These are phyloP conservation scores for Phascolomyces articulosus DNA, from an alignment of 371 early-diverging fungal species.

Conservation along the genomic window DNA sequence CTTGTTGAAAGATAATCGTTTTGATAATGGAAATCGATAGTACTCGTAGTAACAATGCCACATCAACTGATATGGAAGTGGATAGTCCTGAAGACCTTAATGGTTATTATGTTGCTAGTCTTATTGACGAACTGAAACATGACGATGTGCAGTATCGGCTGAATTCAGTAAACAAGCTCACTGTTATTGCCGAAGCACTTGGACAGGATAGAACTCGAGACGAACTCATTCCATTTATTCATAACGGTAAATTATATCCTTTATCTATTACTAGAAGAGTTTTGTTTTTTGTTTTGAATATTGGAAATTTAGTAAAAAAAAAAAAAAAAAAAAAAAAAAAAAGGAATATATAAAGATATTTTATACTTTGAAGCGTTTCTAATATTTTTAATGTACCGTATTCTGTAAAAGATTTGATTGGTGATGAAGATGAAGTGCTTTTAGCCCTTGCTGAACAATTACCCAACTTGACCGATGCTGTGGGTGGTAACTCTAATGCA, in stretches of 20 bases:
- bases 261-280: neutral
- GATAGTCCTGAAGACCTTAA: constrained; percentile 11
- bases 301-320: too few species aligned
- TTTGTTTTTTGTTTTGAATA: neutral
- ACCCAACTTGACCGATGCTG: constrained; percentile 87
- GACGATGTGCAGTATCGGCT: constrained; percentile 92
- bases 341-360: too few species aligned
- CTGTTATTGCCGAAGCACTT: constrained; percentile 91
- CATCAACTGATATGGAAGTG: constrained; percentile 2
- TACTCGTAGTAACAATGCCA: neutral
- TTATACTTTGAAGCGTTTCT: too few species aligned
- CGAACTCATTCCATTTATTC: constrained; percentile 96
- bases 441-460: constrained; percentile 93
- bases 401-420: constrained; percentile 81
- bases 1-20: neutral
- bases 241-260: constrained; percentile 63
- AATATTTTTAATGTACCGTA: neutral
- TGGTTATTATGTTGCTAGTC: constrained; percentile 83
- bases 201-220: constrained; percentile 94
- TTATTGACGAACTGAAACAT: constrained; percentile 97
- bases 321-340: neutral
- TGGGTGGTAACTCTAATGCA: constrained; percentile 88
- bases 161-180: constrained; percentile 88
- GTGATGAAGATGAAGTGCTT: constrained; percentile 98
- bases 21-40: constrained; percentile 5